These are phyloP conservation scores for Fagus crenata DNA, from an alignment of 306 rosid species.

Conservation along the genomic window DNA sequence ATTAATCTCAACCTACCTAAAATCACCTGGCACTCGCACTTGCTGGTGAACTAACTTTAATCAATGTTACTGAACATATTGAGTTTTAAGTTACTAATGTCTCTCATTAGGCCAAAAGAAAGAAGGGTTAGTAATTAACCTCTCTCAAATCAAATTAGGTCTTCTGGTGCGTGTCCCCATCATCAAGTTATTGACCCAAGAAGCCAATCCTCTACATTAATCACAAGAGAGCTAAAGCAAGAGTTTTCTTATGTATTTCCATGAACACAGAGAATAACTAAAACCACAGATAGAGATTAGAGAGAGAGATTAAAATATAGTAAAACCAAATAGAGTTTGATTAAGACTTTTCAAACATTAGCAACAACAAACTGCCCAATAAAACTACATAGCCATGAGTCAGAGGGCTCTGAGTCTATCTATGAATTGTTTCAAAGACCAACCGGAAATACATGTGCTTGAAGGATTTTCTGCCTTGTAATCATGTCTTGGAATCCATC, in stretches of 20 bases:
- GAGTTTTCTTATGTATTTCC: not conserved
- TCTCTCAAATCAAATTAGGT: not conserved
- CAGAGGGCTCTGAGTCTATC: not conserved
- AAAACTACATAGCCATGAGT: not conserved
- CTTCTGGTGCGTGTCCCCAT: not conserved
- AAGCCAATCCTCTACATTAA: not conserved
- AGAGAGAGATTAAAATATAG: not conserved
- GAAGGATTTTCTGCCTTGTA: not conserved
- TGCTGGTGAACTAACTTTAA: not conserved
- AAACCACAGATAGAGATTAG: too few species aligned
- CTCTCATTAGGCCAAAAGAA: too few species aligned
- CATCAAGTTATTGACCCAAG: not conserved
- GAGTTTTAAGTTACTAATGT: not conserved
- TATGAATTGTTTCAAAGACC: slow-evolving; percentile 7
- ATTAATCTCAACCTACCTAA: not conserved
- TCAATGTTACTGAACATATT: not conserved
- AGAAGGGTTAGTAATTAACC: not conserved
- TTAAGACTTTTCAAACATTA: not conserved
- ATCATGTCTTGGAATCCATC: not conserved
- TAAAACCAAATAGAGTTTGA: not conserved
- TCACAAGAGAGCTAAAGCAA: not conserved
- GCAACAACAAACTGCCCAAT: not conserved
- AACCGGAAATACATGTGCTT: not conserved
- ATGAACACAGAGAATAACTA: not conserved
- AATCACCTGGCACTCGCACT: not conserved